Base-by-base conservation (phyloP, 2,329 filamentous ascomycete genomes). In the Alternaria novae-zelandiae region DNA sequence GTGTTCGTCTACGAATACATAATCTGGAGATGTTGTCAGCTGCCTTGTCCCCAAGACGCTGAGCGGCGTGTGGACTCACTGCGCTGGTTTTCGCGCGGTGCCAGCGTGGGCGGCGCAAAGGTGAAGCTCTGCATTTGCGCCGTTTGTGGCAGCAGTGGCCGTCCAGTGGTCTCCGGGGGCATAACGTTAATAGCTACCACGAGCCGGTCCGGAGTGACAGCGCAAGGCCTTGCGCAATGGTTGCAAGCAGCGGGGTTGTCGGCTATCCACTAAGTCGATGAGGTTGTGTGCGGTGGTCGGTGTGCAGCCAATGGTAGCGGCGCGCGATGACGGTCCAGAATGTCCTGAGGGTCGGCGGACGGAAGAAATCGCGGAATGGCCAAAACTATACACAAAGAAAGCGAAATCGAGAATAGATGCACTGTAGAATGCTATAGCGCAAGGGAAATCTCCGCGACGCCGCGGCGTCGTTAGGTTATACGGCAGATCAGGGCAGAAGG, bases 1-100 rank as follows among this genome's bases (percentile, higher is more conserved):
- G 82, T 98, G 96, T 81, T 98, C 95, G 81, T 98, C 95, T 61
- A 98, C 96, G 78, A 98, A 98, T 74, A 98, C 96, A 91, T 97
- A 98, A 80, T 97, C 94, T 97, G 74, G 49, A 63, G 49, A 77
- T 25, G 45, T 41, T 51, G 67, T 78, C 66, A 76, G 68, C 60
- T 36, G 23, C n/a, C 17, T 20, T 30, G 7, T 43, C n/a, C 20
- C 32, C 32, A 25, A 32, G n/a, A 25, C 46, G 45, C 41, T 41
- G 17, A 59, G 43, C 44, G 47, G 51, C 49, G 65, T 51, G 60
- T 41, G 54, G 51, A 79, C 90, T 85, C 85, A 95, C 91, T 95
- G 84, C 94, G 95, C 77, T 95, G 92, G 64, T 91, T 92, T 80
- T 94, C 91, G 72, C 91, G 86, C 66, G 87, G 87, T 74, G 88